Evolutionary conservation across 192 early-diverging fungal genomes (phyloP).

Genomic region (Physocladia obscura): DNA sequence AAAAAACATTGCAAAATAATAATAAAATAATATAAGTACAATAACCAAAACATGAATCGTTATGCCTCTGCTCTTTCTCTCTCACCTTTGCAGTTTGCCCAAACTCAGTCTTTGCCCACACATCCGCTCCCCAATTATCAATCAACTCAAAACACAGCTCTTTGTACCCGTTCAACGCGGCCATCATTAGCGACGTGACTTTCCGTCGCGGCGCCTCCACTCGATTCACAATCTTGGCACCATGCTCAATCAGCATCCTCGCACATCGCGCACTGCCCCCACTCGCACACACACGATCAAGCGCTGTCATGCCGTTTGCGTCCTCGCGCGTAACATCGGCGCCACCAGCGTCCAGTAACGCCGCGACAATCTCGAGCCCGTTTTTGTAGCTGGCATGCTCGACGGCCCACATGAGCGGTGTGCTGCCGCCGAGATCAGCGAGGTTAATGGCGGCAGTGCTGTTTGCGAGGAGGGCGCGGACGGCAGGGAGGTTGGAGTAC

Average conservation of each 20-base stretch:
- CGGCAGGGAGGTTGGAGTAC: slow-evolving; percentile 37
- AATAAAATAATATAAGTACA: too few relatives aligned
- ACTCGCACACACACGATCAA: slow-evolving; percentile 47
- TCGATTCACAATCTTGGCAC: slow-evolving; percentile 33
- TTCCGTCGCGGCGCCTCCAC: slow-evolving; percentile 20
- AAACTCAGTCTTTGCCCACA: slow-evolving; percentile 25
- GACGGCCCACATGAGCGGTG: slow-evolving; percentile 52
- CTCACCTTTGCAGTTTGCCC: slow-evolving; percentile 29
- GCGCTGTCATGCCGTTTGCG: slow-evolving; percentile 36
- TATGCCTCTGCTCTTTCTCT: not conserved
- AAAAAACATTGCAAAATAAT: not conserved
- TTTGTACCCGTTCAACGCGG: slow-evolving; percentile 51
- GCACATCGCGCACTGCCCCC: slow-evolving; percentile 37
- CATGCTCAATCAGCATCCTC: slow-evolving; percentile 31
- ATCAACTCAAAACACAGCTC: slow-evolving; percentile 45
- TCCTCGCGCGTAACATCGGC: slow-evolving; percentile 42
- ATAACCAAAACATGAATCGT: too few relatives aligned
- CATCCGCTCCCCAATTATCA: slow-evolving; percentile 43
- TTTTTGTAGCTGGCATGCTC: slow-evolving; percentile 43
- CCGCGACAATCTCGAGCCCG: slow-evolving; percentile 39
- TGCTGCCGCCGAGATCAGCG: slow-evolving; percentile 46
- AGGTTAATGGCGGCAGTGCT: slow-evolving; percentile 19
- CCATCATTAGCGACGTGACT: slow-evolving; percentile 51
- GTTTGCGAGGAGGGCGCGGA: slow-evolving; percentile 32
- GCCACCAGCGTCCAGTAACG: slow-evolving; percentile 31